Evolutionary conservation across 2,329 filamentous ascomycete species (phyloP).

Genomic region (Plenodomus lindquistii): DNA sequence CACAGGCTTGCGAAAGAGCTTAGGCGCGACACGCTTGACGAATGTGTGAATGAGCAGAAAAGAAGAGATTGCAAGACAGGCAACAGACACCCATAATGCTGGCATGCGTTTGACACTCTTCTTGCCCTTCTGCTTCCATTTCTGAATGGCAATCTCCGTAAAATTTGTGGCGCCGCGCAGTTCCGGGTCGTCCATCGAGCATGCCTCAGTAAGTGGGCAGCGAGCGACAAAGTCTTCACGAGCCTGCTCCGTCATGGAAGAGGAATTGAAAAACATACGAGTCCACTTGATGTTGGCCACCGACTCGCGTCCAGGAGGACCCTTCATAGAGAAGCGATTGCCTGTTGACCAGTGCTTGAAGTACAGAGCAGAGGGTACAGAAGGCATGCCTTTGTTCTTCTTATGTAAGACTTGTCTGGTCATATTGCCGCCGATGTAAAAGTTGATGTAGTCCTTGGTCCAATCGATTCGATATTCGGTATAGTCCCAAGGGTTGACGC

Average conservation of each 20-base stretch:
- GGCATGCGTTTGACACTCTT: conserved; percentile 33
- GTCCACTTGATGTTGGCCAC: conserved; percentile 52
- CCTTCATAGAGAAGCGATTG: conserved; percentile 50
- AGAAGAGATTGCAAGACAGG: conserved; percentile 34
- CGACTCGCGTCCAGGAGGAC: conserved; percentile 48
- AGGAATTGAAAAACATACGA: conserved; percentile 57
- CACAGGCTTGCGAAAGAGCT: conserved; percentile 3
- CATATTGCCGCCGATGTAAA: conserved; percentile 47
- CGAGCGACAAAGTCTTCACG: conserved; percentile 31
- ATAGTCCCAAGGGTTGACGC: conserved; percentile 49
- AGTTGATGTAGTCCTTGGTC: conserved; percentile 49
- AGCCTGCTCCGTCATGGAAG: conserved; percentile 41
- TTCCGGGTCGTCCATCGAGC: conserved; percentile 40
- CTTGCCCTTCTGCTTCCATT: conserved; percentile 35
- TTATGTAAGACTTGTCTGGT: conserved; percentile 40
- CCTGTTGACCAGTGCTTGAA: conserved; percentile 56
- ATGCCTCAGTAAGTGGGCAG: conserved; percentile 39
- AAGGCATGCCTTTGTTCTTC: conserved; percentile 42
- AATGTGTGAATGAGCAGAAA: conserved; percentile 37
- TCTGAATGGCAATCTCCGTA: conserved; percentile 19
- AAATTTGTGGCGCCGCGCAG: conserved; percentile 41
- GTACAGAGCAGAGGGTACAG: conserved; percentile 48
- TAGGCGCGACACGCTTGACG: conserved; percentile 22
- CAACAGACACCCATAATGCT: conserved; percentile 38
- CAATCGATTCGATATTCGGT: conserved; percentile 55